Base-by-base conservation (phyloP, 2,329 filamentous ascomycete genomes). In the Ascochyta koolunga region DNA sequence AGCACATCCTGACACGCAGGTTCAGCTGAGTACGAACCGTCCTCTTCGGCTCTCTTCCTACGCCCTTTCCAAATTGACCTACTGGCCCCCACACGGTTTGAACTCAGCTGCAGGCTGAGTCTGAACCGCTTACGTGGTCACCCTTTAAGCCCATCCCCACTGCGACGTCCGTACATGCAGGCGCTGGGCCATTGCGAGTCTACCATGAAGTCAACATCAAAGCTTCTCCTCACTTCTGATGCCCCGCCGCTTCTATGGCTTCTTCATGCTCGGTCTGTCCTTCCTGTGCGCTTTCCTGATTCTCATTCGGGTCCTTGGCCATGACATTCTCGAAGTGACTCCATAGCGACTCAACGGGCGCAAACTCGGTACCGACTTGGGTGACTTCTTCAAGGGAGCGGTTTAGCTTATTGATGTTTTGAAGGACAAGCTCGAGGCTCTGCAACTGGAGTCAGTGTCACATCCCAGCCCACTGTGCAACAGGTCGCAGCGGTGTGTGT, bases 241-340 rank as follows among this genome's bases (percentile, higher is more conserved):
- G 54, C 50, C 65, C 62, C 16, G 59, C 52, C 32, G 60, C 52
- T 38, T 66, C 61, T 21, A 56, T 67, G 45, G 62, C 57, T 15
- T 61, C 62, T 25, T 62, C 60, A 8, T 62, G 62, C 40, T 69
- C 67, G 9, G 62, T 62, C 38, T 65, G 56, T 11, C 60, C 63
- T 33, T 65, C 65, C 21, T 66, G 61, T 25, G 64, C 58, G 32
- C 54, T 55, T 29, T 63, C 64, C 15, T 62, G 54, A 33, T 49
- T 58, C 44, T 62, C 84, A 10, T 58, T 74, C n/a, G 78, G 77
- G 50, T 89, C 83, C 68, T 89, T 90, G 8, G 86, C 90, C 93
- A 97, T 98, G 65, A 98, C 93, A 63, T 88, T 90, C 78, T 99
- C 95, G 70, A 99, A 98, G 69, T 96, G 91, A 33, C 90, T 96